These are phyloP conservation scores for Amborella trichopoda DNA, from an alignment of 164 flowering plant species.

Conservation along the genomic window DNA sequence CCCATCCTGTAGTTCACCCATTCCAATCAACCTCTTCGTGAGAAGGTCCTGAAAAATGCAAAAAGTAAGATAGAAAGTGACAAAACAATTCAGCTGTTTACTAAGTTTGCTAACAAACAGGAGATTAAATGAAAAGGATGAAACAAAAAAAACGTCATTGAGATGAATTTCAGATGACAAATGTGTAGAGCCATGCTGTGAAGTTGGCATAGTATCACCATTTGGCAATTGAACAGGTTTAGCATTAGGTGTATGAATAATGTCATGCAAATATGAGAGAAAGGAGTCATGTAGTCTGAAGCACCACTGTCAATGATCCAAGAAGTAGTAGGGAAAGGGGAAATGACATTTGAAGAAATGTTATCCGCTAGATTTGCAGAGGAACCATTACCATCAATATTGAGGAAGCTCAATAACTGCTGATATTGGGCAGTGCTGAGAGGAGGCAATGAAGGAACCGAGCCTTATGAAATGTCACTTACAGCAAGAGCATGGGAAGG, in stretches of 20 bases:
- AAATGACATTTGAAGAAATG: too few relatives aligned
- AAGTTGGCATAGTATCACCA: not conserved
- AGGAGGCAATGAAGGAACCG: not conserved
- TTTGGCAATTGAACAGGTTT: not conserved
- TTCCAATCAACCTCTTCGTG: not conserved
- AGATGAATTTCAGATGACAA: not conserved
- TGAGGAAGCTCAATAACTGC: not conserved
- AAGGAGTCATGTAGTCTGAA: not conserved
- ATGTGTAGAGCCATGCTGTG: too few relatives aligned
- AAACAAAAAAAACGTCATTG: not conserved
- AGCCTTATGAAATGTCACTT: too few relatives aligned
- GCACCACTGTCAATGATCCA: constrained; percentile 1
- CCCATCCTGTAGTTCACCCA: not conserved
- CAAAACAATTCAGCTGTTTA: not conserved
- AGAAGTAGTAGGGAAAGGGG: too few relatives aligned
- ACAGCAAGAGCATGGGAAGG: too few relatives aligned
- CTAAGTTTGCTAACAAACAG: not conserved
- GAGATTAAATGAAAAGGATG: not conserved
- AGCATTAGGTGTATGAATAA: not conserved
- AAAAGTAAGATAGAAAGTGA: not conserved
- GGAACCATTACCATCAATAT: not conserved
- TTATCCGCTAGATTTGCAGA: too few relatives aligned
- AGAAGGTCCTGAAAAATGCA: not conserved
- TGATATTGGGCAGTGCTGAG: not conserved
- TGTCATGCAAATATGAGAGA: not conserved